Evolutionary conservation across 306 rosid species (phyloP).

Genomic region (Fagus sylvatica): DNA sequence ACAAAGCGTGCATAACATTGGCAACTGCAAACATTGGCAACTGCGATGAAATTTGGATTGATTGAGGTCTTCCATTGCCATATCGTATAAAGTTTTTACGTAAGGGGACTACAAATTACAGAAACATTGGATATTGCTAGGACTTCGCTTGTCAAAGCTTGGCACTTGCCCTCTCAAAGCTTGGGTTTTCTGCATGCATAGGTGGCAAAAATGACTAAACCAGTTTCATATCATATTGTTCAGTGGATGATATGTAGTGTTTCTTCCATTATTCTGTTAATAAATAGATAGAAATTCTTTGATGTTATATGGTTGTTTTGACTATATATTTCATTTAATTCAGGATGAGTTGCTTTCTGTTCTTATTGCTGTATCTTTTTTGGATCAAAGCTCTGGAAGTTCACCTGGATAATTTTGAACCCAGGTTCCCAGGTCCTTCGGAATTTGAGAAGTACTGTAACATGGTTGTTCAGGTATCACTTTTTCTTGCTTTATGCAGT

Average conservation of each 20-base stretch:
- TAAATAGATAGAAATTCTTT: conserved; percentile 4
- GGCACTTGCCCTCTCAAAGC: not conserved
- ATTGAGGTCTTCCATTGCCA: conserved; percentile 16
- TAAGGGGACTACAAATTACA: not conserved
- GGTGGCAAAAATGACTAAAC: conserved; percentile 20
- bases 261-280: conserved; percentile 23
- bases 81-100: not conserved
- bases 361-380: conserved; percentile 45
- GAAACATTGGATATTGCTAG: conserved; percentile 6
- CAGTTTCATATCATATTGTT: conserved; percentile 22
- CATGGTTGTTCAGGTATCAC: conserved; percentile 37
- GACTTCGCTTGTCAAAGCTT: conserved; percentile 1
- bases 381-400: conserved; percentile 48
- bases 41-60: not conserved
- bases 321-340: conserved; percentile 41
- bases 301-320: conserved; percentile 31
- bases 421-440: conserved; percentile 19
- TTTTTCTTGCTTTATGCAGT: conserved; percentile 16
- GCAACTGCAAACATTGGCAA: not conserved
- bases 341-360: conserved; percentile 48
- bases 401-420: conserved; percentile 36
- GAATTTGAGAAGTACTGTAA: conserved; percentile 25
- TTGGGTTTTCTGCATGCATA: conserved; percentile 23
- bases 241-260: conserved; percentile 37
- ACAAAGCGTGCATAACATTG: not conserved